phyloP scores from a whole-genome alignment of 805 yeast species.

The Candida krabiensis region DNA sequence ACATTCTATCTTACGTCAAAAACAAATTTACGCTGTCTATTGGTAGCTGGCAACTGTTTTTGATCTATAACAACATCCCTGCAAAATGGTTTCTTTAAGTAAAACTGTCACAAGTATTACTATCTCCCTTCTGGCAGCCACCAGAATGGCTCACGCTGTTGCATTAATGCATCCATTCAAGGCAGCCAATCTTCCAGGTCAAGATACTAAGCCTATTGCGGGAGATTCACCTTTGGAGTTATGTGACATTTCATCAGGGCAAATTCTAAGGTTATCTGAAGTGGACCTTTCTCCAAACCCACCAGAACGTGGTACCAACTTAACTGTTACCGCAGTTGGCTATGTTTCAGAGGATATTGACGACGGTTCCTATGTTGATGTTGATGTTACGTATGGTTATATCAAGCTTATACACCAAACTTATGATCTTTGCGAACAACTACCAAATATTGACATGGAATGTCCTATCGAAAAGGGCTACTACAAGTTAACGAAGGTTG shows the following conservation, averaged over 20 bases:
- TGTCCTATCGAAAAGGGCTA: conserved; percentile 81
- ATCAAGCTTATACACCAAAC: conserved; percentile 85
- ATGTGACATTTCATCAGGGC: conserved; percentile 68
- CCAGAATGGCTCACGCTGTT: conserved; percentile 11
- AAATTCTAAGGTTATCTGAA: conserved; percentile 59
- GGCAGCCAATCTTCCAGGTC: conserved; percentile 18
- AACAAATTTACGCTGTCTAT: no score
- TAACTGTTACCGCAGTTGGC: conserved; percentile 80
- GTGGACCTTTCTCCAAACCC: conserved; percentile 81
- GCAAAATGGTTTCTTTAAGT: conserved; percentile 15
- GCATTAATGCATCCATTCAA: conserved; percentile 15
- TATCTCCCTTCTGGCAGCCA: conserved; percentile 2
- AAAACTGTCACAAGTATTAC: conserved; percentile 3
- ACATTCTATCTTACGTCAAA: no score
- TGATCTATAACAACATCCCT: no score
- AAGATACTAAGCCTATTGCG: conserved; percentile 66
- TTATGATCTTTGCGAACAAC: conserved; percentile 89
- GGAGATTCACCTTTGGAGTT: conserved; percentile 84
- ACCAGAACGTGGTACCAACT: conserved; percentile 79
- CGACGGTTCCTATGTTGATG: conserved; percentile 93
- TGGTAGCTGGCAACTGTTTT: no score
- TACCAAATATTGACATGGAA: conserved; percentile 75
- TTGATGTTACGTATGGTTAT: conserved; percentile 90
- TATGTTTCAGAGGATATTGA: conserved; percentile 50
- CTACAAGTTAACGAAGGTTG: conserved; percentile 64